Evolutionary conservation across 2,329 filamentous ascomycete genomes (phyloP).

Genomic region (Fusarium bactridioides): DNA sequence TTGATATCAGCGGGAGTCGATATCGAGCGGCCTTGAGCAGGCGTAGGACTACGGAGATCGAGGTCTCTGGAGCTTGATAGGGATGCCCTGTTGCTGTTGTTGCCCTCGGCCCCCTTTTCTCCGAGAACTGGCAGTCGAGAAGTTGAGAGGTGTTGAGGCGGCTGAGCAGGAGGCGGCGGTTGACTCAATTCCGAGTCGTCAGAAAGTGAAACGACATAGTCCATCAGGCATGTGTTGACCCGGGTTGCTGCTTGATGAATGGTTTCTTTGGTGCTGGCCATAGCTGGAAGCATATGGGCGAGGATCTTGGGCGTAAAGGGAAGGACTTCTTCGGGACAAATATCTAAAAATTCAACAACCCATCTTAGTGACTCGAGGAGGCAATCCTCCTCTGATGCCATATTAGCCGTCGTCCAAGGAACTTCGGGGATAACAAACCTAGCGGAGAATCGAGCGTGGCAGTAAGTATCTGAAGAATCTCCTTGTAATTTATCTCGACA

Average conservation of each 20-base stretch:
- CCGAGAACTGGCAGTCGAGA: slow-evolving; percentile 55
- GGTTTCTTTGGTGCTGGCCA: slow-evolving; percentile 89
- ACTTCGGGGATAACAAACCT: slow-evolving; percentile 57
- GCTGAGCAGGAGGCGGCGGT: slow-evolving; percentile 26
- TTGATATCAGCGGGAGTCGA: slow-evolving; percentile 56
- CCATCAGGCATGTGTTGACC: slow-evolving; percentile 90
- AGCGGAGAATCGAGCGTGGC: slow-evolving; percentile 84
- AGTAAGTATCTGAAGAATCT: slow-evolving; percentile 90
- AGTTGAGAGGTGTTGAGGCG: slow-evolving; percentile 43
- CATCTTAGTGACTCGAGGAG: slow-evolving; percentile 89
- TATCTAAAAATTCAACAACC: slow-evolving; percentile 97
- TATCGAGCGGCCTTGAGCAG: slow-evolving; percentile 56
- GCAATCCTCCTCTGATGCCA: slow-evolving; percentile 79
- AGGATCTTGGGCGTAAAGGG: slow-evolving; percentile 93
- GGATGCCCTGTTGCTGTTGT: slow-evolving; percentile 60
- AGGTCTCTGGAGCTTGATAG: slow-evolving; percentile 62
- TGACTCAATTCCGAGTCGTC: slow-evolving; percentile 64
- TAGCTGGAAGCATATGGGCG: slow-evolving; percentile 89
- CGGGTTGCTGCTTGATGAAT: slow-evolving; percentile 88
- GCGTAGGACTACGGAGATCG: slow-evolving; percentile 61
- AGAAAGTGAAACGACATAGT: slow-evolving; percentile 91
- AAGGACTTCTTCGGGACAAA: slow-evolving; percentile 95
- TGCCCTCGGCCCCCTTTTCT: slow-evolving; percentile 55
- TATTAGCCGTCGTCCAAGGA: slow-evolving; percentile 18
- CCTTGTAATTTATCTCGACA: slow-evolving; percentile 90